Conservation (phyloP, 2,329 filamentous ascomycete species). For the Mycocentrospora acerina region DNA sequence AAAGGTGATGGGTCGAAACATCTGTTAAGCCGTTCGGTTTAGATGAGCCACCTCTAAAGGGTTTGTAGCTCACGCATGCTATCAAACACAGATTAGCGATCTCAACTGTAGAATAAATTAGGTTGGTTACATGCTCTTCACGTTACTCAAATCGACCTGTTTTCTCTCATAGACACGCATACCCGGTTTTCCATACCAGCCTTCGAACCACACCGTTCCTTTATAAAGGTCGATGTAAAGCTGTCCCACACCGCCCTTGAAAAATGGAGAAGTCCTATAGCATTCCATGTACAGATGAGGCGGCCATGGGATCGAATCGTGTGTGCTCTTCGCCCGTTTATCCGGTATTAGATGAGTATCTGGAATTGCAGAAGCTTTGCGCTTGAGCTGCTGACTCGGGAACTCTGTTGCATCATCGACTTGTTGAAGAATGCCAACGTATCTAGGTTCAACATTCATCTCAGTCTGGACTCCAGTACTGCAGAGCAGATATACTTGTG, state of each 20-base stretch:
- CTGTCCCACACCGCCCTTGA: background rate
- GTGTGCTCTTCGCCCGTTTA: slow-evolving; percentile 5
- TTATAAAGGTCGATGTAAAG: slow-evolving; percentile 4
- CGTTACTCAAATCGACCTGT: slow-evolving; percentile 1
- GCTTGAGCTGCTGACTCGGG: background rate
- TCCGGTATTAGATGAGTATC: background rate
- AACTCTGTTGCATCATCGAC: background rate
- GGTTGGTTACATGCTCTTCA: background rate
- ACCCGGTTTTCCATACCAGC: background rate
- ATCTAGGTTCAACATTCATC: background rate
- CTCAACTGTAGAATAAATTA: too few species aligned
- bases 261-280: background rate
- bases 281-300: slow-evolving; percentile 5
- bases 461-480: background rate
- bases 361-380: background rate
- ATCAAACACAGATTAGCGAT: too few species aligned
- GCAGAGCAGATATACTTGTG: too few species aligned
- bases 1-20: too few species aligned
- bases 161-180: background rate
- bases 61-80: too few species aligned
- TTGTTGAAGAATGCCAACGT: too few species aligned
- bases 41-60: too few species aligned
- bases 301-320: slow-evolving; percentile 1
- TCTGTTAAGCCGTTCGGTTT: too few species aligned
- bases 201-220: slow-evolving; percentile 2